These are phyloP conservation scores for Amauroascus verrucosus DNA, from an alignment of 2,329 filamentous ascomycete genomes.

Conservation along the genomic window DNA sequence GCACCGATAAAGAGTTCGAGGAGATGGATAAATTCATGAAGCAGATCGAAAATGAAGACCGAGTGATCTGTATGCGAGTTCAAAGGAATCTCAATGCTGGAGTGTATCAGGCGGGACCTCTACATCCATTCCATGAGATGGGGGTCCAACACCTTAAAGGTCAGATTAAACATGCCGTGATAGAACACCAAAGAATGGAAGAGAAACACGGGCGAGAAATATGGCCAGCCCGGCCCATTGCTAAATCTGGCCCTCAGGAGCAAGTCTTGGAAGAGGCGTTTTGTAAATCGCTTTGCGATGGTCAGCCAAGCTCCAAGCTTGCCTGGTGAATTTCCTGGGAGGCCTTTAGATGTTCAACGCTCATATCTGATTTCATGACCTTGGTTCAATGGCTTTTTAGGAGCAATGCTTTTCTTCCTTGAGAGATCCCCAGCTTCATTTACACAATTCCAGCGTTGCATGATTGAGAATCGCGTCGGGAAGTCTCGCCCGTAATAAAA, in stretches of 20 bases:
- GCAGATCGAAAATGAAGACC: conserved; percentile 55
- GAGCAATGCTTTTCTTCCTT: too few species aligned
- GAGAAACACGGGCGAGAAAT: conserved; percentile 39
- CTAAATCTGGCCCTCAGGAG: not conserved
- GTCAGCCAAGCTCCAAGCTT: not conserved
- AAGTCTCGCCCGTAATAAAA: too few species aligned
- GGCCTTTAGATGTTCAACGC: too few species aligned
- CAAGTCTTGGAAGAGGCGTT: not conserved
- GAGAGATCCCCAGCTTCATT: too few species aligned
- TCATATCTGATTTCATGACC: too few species aligned
- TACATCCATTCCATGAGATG: conserved; percentile 53
- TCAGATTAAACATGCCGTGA: conserved; percentile 40
- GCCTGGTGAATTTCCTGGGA: too few species aligned
- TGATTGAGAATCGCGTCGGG: too few species aligned
- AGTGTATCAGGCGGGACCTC: conserved; percentile 52
- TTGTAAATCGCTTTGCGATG: not conserved
- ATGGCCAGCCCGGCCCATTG: conserved; percentile 37
- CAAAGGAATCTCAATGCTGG: conserved; percentile 53
- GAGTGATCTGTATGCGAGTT: conserved; percentile 49
- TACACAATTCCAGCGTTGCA: too few species aligned
- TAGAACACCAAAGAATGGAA: conserved; percentile 41
- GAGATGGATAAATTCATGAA: conserved; percentile 52
- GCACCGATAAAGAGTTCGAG: conserved; percentile 49
- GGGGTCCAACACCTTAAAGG: conserved; percentile 50
- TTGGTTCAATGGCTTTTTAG: too few species aligned